Conservation (phyloP, 257 asterid genomes). For the Ilex aquifolium region DNA sequence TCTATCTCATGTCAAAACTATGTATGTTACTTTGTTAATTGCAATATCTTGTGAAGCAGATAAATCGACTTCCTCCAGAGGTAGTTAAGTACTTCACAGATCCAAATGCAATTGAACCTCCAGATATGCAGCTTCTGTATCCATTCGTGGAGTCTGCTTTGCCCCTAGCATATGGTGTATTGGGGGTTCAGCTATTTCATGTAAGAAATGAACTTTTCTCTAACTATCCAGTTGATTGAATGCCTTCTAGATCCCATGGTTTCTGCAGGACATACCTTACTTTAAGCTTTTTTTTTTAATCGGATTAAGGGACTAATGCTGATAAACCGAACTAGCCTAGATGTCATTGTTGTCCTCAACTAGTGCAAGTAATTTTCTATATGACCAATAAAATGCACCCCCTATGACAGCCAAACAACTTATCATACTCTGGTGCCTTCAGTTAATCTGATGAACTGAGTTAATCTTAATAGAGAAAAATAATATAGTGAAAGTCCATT, state of each 20-base stretch:
- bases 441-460: too few species aligned
- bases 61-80: constrained; percentile 89
- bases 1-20: constrained; percentile 8
- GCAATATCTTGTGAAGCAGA: constrained; percentile 36
- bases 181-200: constrained; percentile 81
- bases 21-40: constrained; percentile 6
- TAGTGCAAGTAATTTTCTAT: too few species aligned
- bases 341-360: too few species aligned
- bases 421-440: too few species aligned
- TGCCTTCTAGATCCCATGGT: not conserved
- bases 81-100: constrained; percentile 84
- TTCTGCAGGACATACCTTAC: too few species aligned
- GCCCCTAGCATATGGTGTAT: constrained; percentile 87
- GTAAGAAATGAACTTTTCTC: constrained; percentile 33
- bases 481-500: too few species aligned
- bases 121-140: constrained; percentile 75
- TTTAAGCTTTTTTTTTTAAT: too few species aligned
- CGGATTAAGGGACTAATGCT: too few species aligned
- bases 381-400: too few species aligned
- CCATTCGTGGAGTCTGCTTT: constrained; percentile 91
- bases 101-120: constrained; percentile 91
- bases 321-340: too few species aligned
- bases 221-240: constrained; percentile 6
- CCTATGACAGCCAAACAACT: too few species aligned
- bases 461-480: too few species aligned